Percentiles rank a stretch among this genome's conserved stretches.
Evolutionary conservation across 1,284 basidiomycete species (phyloP).

Genomic region (Bondarzewia mesenterica): DNA sequence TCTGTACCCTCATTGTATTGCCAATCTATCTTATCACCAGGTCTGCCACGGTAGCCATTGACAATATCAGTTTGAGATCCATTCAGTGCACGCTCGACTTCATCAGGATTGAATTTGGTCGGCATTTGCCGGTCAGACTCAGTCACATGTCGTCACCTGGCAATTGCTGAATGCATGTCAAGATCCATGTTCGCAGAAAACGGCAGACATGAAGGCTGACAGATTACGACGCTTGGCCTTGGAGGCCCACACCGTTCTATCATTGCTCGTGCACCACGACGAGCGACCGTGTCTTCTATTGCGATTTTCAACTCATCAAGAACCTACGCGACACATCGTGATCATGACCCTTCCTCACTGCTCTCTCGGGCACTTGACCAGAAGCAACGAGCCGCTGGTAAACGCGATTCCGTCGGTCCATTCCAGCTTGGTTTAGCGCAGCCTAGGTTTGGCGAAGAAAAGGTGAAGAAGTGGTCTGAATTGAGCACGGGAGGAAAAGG

Average conservation of each 20-base stretch:
- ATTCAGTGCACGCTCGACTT: too few relatives aligned
- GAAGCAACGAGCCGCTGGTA: slow-evolving; percentile 34
- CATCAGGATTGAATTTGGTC: too few relatives aligned
- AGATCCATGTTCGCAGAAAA: neutral
- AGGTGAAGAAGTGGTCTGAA: slow-evolving; percentile 75
- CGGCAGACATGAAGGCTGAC: neutral
- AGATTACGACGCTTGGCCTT: neutral
- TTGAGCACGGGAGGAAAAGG: slow-evolving; percentile 78
- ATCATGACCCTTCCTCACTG: slow-evolving; percentile 38
- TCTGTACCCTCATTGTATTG: too few relatives aligned
- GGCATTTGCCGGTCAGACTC: too few relatives aligned
- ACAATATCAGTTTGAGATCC: too few relatives aligned
- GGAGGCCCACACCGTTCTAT: neutral
- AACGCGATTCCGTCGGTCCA: slow-evolving; percentile 65
- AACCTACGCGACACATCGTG: slow-evolving; percentile 41
- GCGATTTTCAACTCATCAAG: neutral
- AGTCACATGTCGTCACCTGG: too few relatives aligned
- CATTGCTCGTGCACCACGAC: neutral
- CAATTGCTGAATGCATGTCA: too few relatives aligned
- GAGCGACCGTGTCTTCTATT: neutral
- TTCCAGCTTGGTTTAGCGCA: slow-evolving; percentile 73
- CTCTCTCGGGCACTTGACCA: slow-evolving; percentile 64
- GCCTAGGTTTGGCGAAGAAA: slow-evolving; percentile 44
- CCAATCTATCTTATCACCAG: too few relatives aligned
- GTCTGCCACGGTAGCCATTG: too few relatives aligned